These are phyloP conservation scores for Leptographium wingfieldii DNA, from an alignment of 2,329 filamentous ascomycete species.

Conservation along the genomic window DNA sequence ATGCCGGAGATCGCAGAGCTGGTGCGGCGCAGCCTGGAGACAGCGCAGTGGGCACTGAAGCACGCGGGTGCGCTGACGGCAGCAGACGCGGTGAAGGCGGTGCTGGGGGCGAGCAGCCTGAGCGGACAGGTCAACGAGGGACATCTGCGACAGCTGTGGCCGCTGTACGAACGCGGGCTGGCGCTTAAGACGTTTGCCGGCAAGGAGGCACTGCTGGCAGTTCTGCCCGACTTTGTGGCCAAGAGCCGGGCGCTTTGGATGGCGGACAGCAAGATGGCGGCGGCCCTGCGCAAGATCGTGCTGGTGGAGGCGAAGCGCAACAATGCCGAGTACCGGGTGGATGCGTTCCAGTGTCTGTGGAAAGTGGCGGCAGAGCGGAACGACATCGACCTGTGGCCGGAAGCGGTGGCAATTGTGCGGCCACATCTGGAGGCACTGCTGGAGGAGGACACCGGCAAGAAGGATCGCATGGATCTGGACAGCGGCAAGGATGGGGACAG, in stretches of 20 bases:
- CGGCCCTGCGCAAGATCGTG: constrained; percentile 66
- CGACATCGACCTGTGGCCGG: constrained; percentile 57
- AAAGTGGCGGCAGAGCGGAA: constrained; percentile 59
- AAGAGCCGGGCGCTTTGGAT: constrained; percentile 48
- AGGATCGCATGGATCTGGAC: constrained; percentile 4
- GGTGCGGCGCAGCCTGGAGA: constrained; percentile 55
- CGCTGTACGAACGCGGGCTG: constrained; percentile 67
- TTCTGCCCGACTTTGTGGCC: constrained; percentile 66
- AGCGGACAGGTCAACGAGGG: constrained; percentile 46
- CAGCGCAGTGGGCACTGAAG: constrained; percentile 79
- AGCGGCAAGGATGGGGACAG: not conserved
- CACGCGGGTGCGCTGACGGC: constrained; percentile 75
- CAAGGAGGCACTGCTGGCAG: constrained; percentile 73
- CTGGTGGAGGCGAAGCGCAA: constrained; percentile 84
- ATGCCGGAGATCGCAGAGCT: constrained; percentile 68
- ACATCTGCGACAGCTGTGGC: constrained; percentile 61
- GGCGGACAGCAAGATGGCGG: constrained; percentile 36
- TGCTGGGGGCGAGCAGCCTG: constrained; percentile 45
- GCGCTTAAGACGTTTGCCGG: constrained; percentile 84
- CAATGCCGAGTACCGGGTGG: constrained; percentile 69
- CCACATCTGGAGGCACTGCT: constrained; percentile 48
- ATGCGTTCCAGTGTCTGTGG: constrained; percentile 62
- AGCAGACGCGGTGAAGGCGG: constrained; percentile 57
- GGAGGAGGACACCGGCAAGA: constrained; percentile 43
- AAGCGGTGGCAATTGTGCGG: constrained; percentile 51